Evolutionary conservation across 2,329 filamentous ascomycete genomes (phyloP).

Genomic region (Myriangium duriaei): DNA sequence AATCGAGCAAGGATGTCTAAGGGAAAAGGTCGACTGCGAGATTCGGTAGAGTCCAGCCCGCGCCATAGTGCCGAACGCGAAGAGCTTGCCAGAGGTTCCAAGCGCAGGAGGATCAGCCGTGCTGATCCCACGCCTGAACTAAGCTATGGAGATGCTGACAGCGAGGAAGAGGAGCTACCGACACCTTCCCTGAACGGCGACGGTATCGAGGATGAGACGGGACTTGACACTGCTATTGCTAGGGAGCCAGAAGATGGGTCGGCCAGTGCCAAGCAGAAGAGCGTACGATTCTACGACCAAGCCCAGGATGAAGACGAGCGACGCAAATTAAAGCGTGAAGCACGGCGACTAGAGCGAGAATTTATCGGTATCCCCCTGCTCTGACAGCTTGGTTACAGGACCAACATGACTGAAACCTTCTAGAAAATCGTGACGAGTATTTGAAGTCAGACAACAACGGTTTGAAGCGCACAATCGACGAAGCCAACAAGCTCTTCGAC

Average conservation of each 20-base stretch:
- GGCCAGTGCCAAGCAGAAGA: constrained; percentile 9
- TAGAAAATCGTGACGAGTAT: constrained; percentile 60
- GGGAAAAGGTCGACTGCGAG: constrained; percentile 31
- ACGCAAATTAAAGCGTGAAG: constrained; percentile 53
- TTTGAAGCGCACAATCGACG: constrained; percentile 34
- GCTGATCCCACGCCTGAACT: constrained; percentile 12
- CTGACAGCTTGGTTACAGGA: constrained; percentile 2
- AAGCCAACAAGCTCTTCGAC: constrained; percentile 46
- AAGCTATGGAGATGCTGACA: constrained; percentile 17
- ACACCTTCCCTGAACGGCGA: constrained; percentile 20
- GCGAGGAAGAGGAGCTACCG: constrained; percentile 17
- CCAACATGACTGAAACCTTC: constrained; percentile 5
- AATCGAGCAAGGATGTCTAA: constrained; percentile 25
- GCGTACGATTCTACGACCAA: constrained; percentile 55
- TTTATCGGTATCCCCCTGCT: constrained; percentile 44
- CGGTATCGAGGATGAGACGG: constrained; percentile 20
- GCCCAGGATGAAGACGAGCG: constrained; percentile 67
- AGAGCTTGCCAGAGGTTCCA: constrained; percentile 14
- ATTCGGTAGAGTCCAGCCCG: constrained; percentile 24
- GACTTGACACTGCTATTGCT: constrained; percentile 2
- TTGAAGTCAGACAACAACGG: constrained; percentile 52
- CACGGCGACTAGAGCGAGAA: constrained; percentile 53
- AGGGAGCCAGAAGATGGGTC: neutral
- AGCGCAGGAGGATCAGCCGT: constrained; percentile 16
- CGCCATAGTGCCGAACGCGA: constrained; percentile 25